Base-by-base conservation (phyloP, 2,329 filamentous ascomycete genomes). In the Claviceps fusiformis region DNA sequence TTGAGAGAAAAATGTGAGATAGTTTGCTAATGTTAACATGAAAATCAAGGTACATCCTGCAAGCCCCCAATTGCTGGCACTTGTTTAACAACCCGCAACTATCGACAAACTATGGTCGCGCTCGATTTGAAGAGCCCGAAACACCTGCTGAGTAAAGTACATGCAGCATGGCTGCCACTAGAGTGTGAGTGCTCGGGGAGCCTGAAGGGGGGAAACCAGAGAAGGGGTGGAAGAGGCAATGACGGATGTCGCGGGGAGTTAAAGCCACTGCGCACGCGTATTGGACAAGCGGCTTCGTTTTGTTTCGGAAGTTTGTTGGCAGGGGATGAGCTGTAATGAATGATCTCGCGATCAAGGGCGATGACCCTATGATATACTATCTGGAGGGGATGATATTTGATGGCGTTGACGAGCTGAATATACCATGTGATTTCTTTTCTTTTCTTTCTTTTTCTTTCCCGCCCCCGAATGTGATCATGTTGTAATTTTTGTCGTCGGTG, bases 21-120 rank as follows among this genome's bases (percentile, higher is more conserved):
- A 7, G 2, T 17, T 31, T n/a, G 10, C 15, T 11, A 11, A 29
- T 37, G 47, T 29, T 48, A 24, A 54, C 10, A 29, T 15, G 4
- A 7, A 33, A 9, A 10, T 17, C 19, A 54, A 80, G 79, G 63
- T 89, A 89, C 62, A 88, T 89, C 55, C 72, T 89, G 31, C 83
- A 87, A 67, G 81, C 84, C 11, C 86, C 86, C 5, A 86, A 86
- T 63, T 87, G 83, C 67, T 89, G 86, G 85, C 84, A 88, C 66
- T 77, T 85, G 59, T 89, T 88, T 68, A 71, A 70, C 54, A 70
- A 70, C 49, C 67, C 69, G 52, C 68, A 71, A 52, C 67, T 70
- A 44, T 70, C 70, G 45, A 60, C 68, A 56, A 65, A 65, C 53
- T 66, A 68, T 56, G 65, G 67, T 47, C 68, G 66, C 53, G 69